phyloP scores from a whole-genome alignment of 139 green algal genomes.

The Limnomonas spitsbergensis region DNA sequence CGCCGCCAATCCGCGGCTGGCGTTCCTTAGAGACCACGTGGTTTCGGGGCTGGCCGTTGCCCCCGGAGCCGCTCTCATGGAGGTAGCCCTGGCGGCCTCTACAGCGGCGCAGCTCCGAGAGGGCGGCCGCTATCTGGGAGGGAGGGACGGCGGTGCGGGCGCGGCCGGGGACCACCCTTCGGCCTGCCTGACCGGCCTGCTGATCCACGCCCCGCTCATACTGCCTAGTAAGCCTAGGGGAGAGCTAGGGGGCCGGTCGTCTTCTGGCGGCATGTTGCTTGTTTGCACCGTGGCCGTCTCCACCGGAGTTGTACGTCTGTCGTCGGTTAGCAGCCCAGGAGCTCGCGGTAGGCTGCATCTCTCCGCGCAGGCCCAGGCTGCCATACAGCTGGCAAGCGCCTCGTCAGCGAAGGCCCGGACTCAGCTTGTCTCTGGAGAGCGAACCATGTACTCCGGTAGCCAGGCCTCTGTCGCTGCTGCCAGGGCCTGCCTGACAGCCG shows the following conservation, averaged over 20 bases:
- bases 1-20: background rate
- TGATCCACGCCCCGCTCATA: background rate
- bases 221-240: too few species aligned
- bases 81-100: slow-evolving; percentile 15
- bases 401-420: slow-evolving; percentile 18
- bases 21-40: slow-evolving; percentile 60
- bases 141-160: slow-evolving; percentile 56
- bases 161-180: too few species aligned
- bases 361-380: too few species aligned
- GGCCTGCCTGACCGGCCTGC: too few species aligned
- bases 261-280: too few species aligned
- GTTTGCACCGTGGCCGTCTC: too few species aligned
- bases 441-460: slow-evolving; percentile 69
- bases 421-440: slow-evolving; percentile 17
- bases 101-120: background rate
- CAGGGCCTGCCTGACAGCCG: slow-evolving; percentile 62
- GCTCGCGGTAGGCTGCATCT: too few species aligned
- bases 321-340: too few species aligned
- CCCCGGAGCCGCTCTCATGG: slow-evolving; percentile 62
- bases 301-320: too few species aligned
- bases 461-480: too few species aligned
- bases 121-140: slow-evolving; percentile 41
- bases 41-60: slow-evolving; percentile 45
- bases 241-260: too few species aligned
- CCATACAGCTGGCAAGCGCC: too few species aligned